These are phyloP conservation scores for Colletotrichum plurivorum DNA, from an alignment of 2,329 filamentous ascomycete species.

Conservation along the genomic window DNA sequence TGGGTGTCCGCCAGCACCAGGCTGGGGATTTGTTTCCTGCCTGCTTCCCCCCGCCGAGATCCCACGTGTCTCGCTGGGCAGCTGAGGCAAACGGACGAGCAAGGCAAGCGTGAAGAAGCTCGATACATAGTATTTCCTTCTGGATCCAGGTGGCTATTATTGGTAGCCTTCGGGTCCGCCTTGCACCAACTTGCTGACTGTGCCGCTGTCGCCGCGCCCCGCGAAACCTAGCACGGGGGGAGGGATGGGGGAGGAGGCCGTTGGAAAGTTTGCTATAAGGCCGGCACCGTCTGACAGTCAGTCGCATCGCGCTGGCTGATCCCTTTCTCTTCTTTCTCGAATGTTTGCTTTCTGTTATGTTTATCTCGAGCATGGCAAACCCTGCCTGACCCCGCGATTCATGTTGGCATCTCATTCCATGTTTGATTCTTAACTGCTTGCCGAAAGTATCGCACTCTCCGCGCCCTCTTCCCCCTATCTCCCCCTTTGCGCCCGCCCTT, in stretches of 20 bases:
- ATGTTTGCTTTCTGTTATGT: background rate
- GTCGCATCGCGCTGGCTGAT: conserved; percentile 8
- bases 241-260: background rate
- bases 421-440: conserved; percentile 10
- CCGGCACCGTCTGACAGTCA: conserved; percentile 1
- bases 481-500: background rate
- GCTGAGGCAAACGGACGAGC: conserved; percentile 8
- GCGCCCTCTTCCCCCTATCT: background rate
- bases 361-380: conserved; percentile 14
- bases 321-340: conserved; percentile 7
- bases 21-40: background rate
- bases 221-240: background rate
- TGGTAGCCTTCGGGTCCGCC: conserved; percentile 4
- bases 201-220: background rate
- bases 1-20: background rate
- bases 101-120: background rate
- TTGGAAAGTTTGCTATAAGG: conserved; percentile 22
- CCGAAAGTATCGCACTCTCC: conserved; percentile 1
- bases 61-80: conserved; percentile 18
- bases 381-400: conserved; percentile 32
- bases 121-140: background rate
- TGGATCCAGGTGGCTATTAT: conserved; percentile 7
- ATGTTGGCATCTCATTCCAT: conserved; percentile 10
- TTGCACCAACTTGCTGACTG: too few relatives aligned
- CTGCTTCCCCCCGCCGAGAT: background rate